Evolutionary conservation across 129 eudicot species (phyloP), one percentile per base, ranked within the genome.

Genomic region (Pseudognaphalium luteoalbum): DNA sequence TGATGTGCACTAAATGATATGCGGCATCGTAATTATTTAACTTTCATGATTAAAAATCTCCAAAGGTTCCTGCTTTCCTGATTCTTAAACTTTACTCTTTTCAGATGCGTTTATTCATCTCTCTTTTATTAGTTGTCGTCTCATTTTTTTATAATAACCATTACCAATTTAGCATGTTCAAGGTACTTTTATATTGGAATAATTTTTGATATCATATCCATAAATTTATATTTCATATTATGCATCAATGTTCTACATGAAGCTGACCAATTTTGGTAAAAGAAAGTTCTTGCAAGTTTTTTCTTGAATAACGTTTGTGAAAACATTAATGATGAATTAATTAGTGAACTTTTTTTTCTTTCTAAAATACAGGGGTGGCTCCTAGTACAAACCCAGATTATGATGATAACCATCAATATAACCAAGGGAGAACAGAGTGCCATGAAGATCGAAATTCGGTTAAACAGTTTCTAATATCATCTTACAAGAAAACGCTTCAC

Each of bases 401-500:
- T 47, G 87, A 83, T 35, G 96, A 93, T 47, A 81, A 80, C 54
- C 73, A 56, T 30, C 90, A 84, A 4, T 69, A 71, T 28, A 65
- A 39, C 71, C 83, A 76, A n/a, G 81, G 83, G 4, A 86, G 78
- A 74, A 73, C 73, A 56, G 94, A 91, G n/a, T 68, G 79, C 65
- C 79, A 79, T 33, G 92, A 90, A 72, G 89, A 80, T 78, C 78
- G 78, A 29, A 85, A 80, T 61, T 75, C 87, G 60, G 80, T 69
- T 28, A 90, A 88, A 75, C 87, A 84, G 57, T 84, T 72, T 63
- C 76, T 90, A 8, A 79, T 88, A 42, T 74, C 86, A 29, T 88
- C 92, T 61, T 93, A 93, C 84, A 86, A 70, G 74, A 93, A 90
- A 74, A 88, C 72, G 70, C 80, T 93, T 30, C 86, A 88, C 65